Conservation (phyloP, 495 filamentous ascomycete species). For the Thozetella sp. region DNA sequence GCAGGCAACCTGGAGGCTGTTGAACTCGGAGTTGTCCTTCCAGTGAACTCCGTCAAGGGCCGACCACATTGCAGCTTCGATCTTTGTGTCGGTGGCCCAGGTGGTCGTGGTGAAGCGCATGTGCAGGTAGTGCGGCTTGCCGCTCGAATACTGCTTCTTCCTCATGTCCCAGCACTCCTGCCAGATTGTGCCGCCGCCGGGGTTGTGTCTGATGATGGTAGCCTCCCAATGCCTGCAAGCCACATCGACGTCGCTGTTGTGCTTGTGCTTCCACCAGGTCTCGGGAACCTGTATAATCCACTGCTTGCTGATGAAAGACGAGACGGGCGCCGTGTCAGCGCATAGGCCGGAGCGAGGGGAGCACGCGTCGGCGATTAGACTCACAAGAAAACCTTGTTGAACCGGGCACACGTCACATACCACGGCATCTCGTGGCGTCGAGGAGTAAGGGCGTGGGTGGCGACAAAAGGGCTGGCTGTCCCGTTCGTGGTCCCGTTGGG, state of each 20-base stretch:
- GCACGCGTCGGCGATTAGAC: too few relatives aligned
- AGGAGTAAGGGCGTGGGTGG: not conserved
- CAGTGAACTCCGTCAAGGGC: not conserved
- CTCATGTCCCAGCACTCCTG: not conserved
- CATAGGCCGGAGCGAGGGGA: too few relatives aligned
- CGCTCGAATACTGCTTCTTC: not conserved
- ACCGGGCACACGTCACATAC: not conserved
- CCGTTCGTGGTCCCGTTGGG: not conserved
- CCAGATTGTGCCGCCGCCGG: not conserved
- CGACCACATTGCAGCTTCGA: not conserved
- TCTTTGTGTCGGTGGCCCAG: not conserved
- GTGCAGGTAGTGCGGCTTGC: not conserved
- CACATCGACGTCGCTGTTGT: not conserved
- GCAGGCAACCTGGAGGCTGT: constrained; percentile 1
- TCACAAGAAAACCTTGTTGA: constrained; percentile 1
- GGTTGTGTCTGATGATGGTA: not conserved
- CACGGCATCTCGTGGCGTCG: not conserved
- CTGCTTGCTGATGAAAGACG: not conserved
- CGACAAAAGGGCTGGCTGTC: not conserved
- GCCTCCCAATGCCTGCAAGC: not conserved
- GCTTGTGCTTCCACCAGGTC: not conserved
- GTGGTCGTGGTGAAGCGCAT: constrained; percentile 1
- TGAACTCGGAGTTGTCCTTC: not conserved
- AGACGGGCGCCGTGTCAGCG: too few relatives aligned
- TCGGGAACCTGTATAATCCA: not conserved